Base-by-base conservation (phyloP, 345 rosid genomes). In the Euphorbia tirucalli region DNA sequence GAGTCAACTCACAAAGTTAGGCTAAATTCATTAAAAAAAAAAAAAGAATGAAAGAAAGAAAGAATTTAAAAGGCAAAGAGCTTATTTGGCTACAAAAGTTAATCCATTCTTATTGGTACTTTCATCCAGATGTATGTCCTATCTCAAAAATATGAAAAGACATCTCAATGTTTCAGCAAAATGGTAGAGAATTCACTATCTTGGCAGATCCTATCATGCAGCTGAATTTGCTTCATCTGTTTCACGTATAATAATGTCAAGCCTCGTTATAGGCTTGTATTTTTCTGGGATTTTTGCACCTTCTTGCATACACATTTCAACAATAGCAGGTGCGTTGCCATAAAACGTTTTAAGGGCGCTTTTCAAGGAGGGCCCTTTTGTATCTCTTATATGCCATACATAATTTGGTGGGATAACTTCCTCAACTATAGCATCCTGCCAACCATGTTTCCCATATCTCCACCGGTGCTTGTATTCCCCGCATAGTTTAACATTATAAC, bases 391-490 rank as follows among this genome's bases (percentile, higher is more conserved):
- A 74, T 91, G 94, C 98, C 97, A 91, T 52, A 87, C 96, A 48
- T 87, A 82, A 76, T 90, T 90, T 0, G 86, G 87, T 1, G 97
- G 97, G 69, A 91, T 74, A 35, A 93, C 80, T 80, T 93, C 98
- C 1, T 86, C 93, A 27, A 85, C 73, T 4, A 80, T 82, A 16
- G 98, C 97, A 69, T 91, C 90, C 81, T 93, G 96, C 97, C 98
- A 91, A 39, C 98, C 98, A 13, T 93, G 98, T 77, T 91, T 91
- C 70, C 98, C 97, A n/a, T 91, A 97, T 78, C 97, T 86, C 97
- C 98, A 88, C 24, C 91, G 97, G 71, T 93, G 98, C 81, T 93
- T 93, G 78, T 81, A 85, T 74, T 81, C 97, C 44, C 98, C 98
- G 30, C 97, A 93, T 22, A 93, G 90, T 85, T 93, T 91, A 4